A percentile compares a stretch with the other conserved stretches of the same genome.
These are phyloP conservation scores for Capsella bursapastoris DNA, from an alignment of 345 rosid species.

Conservation along the genomic window DNA sequence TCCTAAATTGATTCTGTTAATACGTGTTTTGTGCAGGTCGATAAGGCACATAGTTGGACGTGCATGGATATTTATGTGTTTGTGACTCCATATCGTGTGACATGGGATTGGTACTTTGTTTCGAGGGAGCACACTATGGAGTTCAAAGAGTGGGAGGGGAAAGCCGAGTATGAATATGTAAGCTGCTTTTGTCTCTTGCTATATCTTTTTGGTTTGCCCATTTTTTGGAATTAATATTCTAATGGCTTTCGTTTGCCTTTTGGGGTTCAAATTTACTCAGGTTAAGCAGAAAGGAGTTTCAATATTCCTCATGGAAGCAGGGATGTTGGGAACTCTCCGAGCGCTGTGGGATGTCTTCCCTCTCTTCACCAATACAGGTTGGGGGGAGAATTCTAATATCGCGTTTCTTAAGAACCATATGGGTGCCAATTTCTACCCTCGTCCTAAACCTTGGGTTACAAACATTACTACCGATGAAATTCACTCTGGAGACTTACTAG, in stretches of 20 bases:
- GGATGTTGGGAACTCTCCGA: conserved; percentile 92
- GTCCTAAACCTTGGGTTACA: conserved; percentile 86
- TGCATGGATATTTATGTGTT: conserved; percentile 96
- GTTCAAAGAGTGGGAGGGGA: conserved; percentile 80
- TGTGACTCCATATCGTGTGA: conserved; percentile 91
- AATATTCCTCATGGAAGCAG: conserved; percentile 96
- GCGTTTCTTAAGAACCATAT: conserved; percentile 88
- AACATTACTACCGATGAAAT: conserved; percentile 71
- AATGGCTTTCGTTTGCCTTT: conserved; percentile 2
- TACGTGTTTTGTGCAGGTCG: conserved; percentile 55
- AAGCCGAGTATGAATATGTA: conserved; percentile 88
- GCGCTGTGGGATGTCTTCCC: conserved; percentile 98
- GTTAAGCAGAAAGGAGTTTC: conserved; percentile 90
- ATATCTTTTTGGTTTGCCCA: not conserved
- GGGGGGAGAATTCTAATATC: conserved; percentile 91
- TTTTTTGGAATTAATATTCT: not conserved
- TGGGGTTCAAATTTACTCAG: conserved; percentile 46
- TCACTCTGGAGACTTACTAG: conserved; percentile 91
- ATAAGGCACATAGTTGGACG: conserved; percentile 91
- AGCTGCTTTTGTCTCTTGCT: conserved; percentile 36
- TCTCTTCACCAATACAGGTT: conserved; percentile 87
- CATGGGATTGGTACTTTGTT: conserved; percentile 91
- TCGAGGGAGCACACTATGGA: conserved; percentile 90
- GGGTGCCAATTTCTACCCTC: conserved; percentile 76
- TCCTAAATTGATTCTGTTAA: conserved; percentile 15